Evolutionary conservation across 345 rosid genomes (phyloP).

Genomic region (Moringa oleifera): DNA sequence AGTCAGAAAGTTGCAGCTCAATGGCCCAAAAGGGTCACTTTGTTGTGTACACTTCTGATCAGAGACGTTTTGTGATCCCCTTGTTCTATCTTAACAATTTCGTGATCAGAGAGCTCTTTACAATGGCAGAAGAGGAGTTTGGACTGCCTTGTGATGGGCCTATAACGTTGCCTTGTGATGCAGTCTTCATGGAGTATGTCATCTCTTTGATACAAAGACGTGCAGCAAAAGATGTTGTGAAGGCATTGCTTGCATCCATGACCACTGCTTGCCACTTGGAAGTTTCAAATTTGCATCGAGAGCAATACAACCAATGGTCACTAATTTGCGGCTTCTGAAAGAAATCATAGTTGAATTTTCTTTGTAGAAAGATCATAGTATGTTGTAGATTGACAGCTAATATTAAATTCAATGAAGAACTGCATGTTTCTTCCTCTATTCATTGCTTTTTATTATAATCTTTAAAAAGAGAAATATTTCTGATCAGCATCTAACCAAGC

Average conservation of each 20-base stretch:
- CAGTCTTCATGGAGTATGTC: conserved; percentile 18
- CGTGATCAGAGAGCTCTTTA: conserved; percentile 30
- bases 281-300: neutral
- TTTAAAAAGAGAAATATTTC: neutral
- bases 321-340: neutral
- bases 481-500: neutral
- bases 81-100: conserved; percentile 19
- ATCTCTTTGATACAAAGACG: conserved; percentile 14
- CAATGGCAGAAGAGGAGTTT: conserved; percentile 34
- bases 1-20: neutral
- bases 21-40: conserved; percentile 21
- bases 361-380: neutral
- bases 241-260: conserved; percentile 13
- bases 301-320: neutral
- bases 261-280: neutral
- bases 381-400: too few relatives aligned
- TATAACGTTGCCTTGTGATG: conserved; percentile 32
- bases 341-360: too few relatives aligned
- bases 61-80: conserved; percentile 16
- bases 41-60: conserved; percentile 29
- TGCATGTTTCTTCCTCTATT: neutral
- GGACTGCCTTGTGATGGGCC: conserved; percentile 24
- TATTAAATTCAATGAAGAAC: neutral
- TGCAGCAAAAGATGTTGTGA: conserved; percentile 27
- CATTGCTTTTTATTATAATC: too few relatives aligned